Evolutionary conservation across 2,329 filamentous ascomycete genomes (phyloP), one percentile per base, ranked within the genome.

Genomic region (Colletotrichum tabaci): DNA sequence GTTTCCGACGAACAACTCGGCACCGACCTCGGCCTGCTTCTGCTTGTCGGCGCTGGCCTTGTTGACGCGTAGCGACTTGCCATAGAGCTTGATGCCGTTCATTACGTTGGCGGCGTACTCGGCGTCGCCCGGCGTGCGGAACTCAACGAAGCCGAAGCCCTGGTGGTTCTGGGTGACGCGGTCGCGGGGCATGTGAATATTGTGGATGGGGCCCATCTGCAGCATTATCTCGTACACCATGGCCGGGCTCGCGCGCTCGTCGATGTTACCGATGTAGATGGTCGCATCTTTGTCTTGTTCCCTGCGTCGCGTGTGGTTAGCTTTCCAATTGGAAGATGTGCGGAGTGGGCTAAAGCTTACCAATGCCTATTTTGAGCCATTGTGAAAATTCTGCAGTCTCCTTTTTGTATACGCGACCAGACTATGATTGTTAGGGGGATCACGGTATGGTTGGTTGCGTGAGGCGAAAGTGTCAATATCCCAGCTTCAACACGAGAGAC

Each of bases 91-190:
- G 76, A 98, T 92, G 80, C 96, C 94, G 84, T 98, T 98, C 93
- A 98, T 97, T 76, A 98, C 94, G 80, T 96, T 93, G 77, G 95
- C 93, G 26, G 96, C 96, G 85, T 99, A 99, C 81, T 98, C 96
- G 77, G 96, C 96, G 82, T 98, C 96, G 79, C 95, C 92, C 80
- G 98, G 95, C 76, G 93, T 95, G 79, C 95, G 96, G 83, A 98
- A 99, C 84, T 99, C 96, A 83, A 99, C 96, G 84, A 99, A 99
- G 77, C 96, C 96, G 87, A 98, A 99, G 77, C 96, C 96, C 84
- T 98, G 96, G 82, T 99, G 96, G 68, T 92, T 93, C 80, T 98
- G 95, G 57, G 96, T 98, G 77, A 99, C 96, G 82, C 96, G 94
- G 83, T 99, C 96, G 87, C 98, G 98, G 67, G 96, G 96, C 80